Conservation (phyloP, 345 rosid genomes). For the Toxicodendron radicans region DNA sequence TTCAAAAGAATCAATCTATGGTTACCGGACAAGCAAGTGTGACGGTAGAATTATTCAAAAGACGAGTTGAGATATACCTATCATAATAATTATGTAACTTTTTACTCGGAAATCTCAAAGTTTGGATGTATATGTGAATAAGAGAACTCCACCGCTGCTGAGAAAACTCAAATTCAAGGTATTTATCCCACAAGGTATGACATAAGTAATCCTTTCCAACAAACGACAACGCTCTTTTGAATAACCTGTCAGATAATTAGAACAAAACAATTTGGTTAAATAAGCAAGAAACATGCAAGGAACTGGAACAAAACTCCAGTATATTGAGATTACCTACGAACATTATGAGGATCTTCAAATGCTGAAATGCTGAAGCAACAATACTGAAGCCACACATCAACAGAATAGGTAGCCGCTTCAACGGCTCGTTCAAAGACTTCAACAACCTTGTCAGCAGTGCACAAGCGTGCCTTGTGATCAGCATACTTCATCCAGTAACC, state of each 20-base stretch:
- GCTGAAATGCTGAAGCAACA: constrained; percentile 54
- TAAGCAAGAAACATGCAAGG: constrained; percentile 10
- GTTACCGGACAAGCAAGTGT: background rate
- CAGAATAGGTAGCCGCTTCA: constrained; percentile 65
- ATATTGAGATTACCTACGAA: constrained; percentile 56
- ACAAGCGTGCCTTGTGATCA: constrained; percentile 51
- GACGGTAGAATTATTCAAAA: background rate
- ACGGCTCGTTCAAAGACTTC: constrained; percentile 76
- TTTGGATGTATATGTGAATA: constrained; percentile 63
- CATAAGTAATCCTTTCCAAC: constrained; percentile 85
- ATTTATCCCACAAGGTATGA: constrained; percentile 77
- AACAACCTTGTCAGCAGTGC: constrained; percentile 58
- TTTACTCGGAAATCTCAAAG: constrained; percentile 73
- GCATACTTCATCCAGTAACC: constrained; percentile 91
- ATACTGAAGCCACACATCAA: constrained; percentile 76
- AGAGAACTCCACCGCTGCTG: constrained; percentile 67
- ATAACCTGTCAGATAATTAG: constrained; percentile 52
- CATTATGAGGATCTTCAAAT: constrained; percentile 66
- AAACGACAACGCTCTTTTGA: constrained; percentile 70
- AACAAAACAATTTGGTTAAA: background rate
- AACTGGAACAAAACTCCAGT: background rate
- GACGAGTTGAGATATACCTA: constrained; percentile 42
- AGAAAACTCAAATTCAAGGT: constrained; percentile 61
- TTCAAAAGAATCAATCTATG: background rate
- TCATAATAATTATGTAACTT: constrained; percentile 64